phyloP scores from a whole-genome alignment of 768 basidiomycete species.

The Boletus speciosus region DNA sequence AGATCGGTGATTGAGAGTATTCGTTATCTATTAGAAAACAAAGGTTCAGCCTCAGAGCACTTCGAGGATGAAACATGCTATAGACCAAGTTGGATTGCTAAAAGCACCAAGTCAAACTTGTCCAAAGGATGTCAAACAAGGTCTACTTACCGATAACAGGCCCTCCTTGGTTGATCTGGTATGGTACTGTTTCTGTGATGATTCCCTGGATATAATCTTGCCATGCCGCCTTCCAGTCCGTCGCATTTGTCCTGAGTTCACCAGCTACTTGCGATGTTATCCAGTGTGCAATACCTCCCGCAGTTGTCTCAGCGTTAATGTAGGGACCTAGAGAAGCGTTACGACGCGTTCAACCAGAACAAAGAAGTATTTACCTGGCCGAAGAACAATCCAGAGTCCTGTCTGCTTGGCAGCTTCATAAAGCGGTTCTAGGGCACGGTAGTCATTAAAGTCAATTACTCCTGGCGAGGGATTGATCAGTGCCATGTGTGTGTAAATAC shows the following conservation, averaged over 20 bases:
- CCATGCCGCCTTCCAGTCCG: constrained; percentile 71
- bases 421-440: constrained; percentile 63
- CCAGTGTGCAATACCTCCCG: constrained; percentile 72
- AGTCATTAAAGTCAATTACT: constrained; percentile 69
- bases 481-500: constrained; percentile 80
- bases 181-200: constrained; percentile 53
- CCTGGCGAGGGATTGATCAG: constrained; percentile 71
- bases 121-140: neutral
- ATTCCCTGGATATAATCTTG: constrained; percentile 66
- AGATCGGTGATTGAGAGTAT: constrained; percentile 50
- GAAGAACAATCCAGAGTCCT: constrained; percentile 75
- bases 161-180: constrained; percentile 70
- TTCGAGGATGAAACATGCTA: neutral
- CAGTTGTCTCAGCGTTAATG: constrained; percentile 80
- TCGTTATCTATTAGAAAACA: constrained; percentile 58
- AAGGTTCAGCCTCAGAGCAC: neutral
- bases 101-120: constrained; percentile 1
- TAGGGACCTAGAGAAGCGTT: constrained; percentile 33
- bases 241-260: constrained; percentile 61
- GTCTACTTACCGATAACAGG: constrained; percentile 61
- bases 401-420: constrained; percentile 70
- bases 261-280: constrained; percentile 64
- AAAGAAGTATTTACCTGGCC: constrained; percentile 56
- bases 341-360: neutral
- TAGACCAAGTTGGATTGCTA: constrained; percentile 57